Conservation (phyloP, 192 early-diverging fungal species). For the Pilaira anomala region DNA sequence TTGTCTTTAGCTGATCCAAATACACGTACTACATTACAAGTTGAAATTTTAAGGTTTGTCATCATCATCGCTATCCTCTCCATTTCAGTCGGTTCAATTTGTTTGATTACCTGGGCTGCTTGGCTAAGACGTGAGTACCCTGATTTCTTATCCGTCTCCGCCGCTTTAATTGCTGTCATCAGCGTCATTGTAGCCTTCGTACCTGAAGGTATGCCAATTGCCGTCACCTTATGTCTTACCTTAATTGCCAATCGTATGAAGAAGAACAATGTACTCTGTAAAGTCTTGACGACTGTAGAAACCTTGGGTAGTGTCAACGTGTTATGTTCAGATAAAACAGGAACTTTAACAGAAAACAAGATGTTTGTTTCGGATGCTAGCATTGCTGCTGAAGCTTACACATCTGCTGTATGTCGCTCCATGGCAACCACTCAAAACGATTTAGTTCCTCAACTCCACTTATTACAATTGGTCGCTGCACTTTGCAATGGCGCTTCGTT, state of each 20-base stretch:
- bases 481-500: conserved; percentile 72
- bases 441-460: conserved; percentile 22
- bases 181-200: conserved; percentile 72
- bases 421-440: neutral
- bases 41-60: conserved; percentile 65
- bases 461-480: conserved; percentile 19
- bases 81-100: conserved; percentile 46
- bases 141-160: conserved; percentile 46
- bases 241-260: conserved; percentile 77
- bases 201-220: conserved; percentile 77
- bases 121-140: conserved; percentile 59
- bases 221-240: conserved; percentile 71
- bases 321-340: conserved; percentile 87
- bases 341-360: conserved; percentile 78
- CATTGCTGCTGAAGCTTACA: conserved; percentile 40
- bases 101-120: conserved; percentile 41
- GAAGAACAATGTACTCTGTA: conserved; percentile 66
- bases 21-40: conserved; percentile 54
- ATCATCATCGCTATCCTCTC: conserved; percentile 59
- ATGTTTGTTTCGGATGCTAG: conserved; percentile 59
- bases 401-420: conserved; percentile 18
- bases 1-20: conserved; percentile 45
- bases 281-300: conserved; percentile 84
- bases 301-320: conserved; percentile 80
- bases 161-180: conserved; percentile 50